phyloP scores from a whole-genome alignment of 148 eudicot genomes.

The Silene conica region DNA sequence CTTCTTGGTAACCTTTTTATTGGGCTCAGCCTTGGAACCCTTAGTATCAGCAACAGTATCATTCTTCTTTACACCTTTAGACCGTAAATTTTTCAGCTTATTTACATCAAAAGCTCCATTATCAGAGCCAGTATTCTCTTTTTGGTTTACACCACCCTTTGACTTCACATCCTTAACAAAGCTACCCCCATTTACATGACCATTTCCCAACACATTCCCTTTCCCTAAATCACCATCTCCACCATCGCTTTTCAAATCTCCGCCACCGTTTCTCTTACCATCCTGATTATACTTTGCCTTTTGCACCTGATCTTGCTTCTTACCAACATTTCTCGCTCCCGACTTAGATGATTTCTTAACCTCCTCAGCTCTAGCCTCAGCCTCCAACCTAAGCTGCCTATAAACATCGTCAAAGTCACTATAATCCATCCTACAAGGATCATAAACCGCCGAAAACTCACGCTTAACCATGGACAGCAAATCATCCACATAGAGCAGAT shows the following conservation, averaged over 20 bases:
- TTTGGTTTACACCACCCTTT: constrained; percentile 43
- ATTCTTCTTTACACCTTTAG: constrained; percentile 77
- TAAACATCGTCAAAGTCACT: constrained; percentile 69
- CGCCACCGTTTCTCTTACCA: constrained; percentile 56
- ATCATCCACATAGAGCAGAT: constrained; percentile 90
- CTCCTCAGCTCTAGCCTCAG: constrained; percentile 90
- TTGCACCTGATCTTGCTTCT: constrained; percentile 59
- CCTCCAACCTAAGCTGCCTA: constrained; percentile 86
- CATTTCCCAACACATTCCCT: constrained; percentile 41
- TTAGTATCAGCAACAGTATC: constrained; percentile 47
- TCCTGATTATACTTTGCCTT: constrained; percentile 53
- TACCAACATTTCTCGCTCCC: constrained; percentile 47
- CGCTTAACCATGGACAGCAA: constrained; percentile 82
- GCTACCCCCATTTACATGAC: constrained; percentile 42
- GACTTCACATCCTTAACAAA: constrained; percentile 25
- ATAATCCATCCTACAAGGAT: constrained; percentile 65
- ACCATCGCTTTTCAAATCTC: constrained; percentile 47
- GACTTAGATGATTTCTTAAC: constrained; percentile 68
- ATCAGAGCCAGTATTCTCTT: constrained; percentile 53
- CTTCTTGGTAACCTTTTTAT: constrained; percentile 77
- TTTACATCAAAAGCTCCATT: constrained; percentile 85
- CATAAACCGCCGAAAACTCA: constrained; percentile 76
- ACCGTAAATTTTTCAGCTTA: constrained; percentile 72
- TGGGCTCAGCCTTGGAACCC: constrained; percentile 58
- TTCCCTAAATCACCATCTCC: constrained; percentile 45